Evolutionary conservation across 164 flowering plant species (phyloP).

Genomic region (Berberis vulgaris): DNA sequence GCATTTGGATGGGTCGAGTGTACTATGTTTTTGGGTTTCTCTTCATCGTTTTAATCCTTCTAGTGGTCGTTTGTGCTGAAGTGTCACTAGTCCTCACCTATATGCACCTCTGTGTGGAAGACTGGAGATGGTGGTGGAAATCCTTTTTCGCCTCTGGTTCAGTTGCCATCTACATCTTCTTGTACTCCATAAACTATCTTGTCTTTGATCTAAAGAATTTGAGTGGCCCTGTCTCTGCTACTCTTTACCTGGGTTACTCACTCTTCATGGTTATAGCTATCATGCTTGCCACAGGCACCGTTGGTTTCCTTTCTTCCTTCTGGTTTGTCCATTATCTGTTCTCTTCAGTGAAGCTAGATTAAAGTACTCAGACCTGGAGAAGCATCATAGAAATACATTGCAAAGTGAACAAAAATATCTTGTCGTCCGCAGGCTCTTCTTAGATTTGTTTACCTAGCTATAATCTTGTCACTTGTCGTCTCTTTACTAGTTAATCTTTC

Average conservation of each 20-base stretch:
- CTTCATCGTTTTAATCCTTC: conserved; percentile 14
- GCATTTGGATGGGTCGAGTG: conserved; percentile 20
- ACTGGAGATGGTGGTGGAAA: conserved; percentile 30
- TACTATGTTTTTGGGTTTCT: conserved; percentile 24
- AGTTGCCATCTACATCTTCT: conserved; percentile 18
- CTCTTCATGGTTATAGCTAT: conserved; percentile 20
- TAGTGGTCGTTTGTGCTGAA: conserved; percentile 22
- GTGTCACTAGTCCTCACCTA: conserved; percentile 23
- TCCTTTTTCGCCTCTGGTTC: conserved; percentile 21
- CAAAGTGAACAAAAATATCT: background rate
- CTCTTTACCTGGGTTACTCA: conserved; percentile 21
- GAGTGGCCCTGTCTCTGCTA: conserved; percentile 21
- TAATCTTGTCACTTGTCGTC: background rate
- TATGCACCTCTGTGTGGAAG: conserved; percentile 24
- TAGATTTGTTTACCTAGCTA: background rate
- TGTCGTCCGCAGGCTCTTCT: background rate
- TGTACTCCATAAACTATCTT: conserved; percentile 21
- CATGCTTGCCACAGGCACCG: conserved; percentile 21
- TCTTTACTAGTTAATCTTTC: no score
- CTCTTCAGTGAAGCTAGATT: conserved; percentile 24
- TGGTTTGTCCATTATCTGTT: conserved; percentile 23
- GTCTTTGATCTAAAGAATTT: conserved; percentile 14
- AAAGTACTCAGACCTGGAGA: background rate
- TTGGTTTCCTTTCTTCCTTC: conserved; percentile 25
- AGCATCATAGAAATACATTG: background rate